Conservation (phyloP, 1,284 basidiomycete genomes). For the Microbotryum saponariae region DNA sequence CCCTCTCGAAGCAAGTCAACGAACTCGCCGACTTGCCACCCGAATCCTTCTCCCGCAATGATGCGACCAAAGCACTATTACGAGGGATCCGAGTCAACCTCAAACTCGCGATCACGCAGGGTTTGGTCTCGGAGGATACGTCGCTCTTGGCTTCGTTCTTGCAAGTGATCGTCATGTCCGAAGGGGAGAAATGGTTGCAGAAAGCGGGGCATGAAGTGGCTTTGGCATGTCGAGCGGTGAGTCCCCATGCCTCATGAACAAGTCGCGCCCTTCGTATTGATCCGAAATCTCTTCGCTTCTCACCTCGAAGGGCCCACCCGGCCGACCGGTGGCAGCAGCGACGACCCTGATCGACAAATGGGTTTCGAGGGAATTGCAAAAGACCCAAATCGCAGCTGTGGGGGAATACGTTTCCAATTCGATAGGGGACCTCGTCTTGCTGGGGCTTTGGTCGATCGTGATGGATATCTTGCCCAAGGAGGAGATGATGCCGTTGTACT, state of each 20-base stretch:
- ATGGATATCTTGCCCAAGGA: constrained; percentile 19
- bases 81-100: constrained; percentile 33
- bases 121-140: constrained; percentile 26
- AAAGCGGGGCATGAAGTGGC: constrained; percentile 29
- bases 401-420: constrained; percentile 34
- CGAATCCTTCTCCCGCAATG: constrained; percentile 2
- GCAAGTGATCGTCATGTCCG: constrained; percentile 36
- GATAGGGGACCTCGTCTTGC: constrained; percentile 29
- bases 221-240: constrained; percentile 23
- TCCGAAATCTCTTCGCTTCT: too few relatives aligned
- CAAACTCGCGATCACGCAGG: constrained; percentile 33
- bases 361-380: constrained; percentile 31
- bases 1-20: constrained; percentile 32
- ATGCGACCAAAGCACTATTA: constrained; percentile 15
- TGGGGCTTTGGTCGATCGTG: constrained; percentile 32
- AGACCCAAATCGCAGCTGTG: constrained; percentile 28
- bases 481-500: constrained; percentile 29
- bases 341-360: constrained; percentile 26
- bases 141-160: constrained; percentile 32
- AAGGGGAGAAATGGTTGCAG: constrained; percentile 32
- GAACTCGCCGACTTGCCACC: constrained; percentile 32
- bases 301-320: constrained; percentile 9
- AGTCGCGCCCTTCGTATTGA: too few relatives aligned
- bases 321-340: constrained; percentile 28
- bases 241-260: background rate